Conservation (phyloP, 257 asterid genomes). For the Ehretia macrophylla region DNA sequence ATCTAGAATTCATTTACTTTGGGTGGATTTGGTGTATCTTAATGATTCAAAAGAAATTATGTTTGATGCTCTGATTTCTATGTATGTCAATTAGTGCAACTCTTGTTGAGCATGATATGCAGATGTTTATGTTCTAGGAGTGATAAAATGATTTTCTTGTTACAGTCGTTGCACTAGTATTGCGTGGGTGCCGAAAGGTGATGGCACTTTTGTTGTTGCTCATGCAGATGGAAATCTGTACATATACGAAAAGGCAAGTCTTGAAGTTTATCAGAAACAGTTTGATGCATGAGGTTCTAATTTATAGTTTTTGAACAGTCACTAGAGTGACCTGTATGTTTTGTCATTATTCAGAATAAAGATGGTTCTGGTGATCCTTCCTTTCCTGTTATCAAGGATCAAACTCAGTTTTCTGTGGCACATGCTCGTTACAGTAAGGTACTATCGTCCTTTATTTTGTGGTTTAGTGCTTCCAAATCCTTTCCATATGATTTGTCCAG, state of each 20-base stretch:
- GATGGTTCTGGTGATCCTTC: conserved; percentile 96
- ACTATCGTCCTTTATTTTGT: conserved; percentile 11
- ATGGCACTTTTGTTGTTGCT: conserved; percentile 84
- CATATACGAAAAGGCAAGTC: conserved; percentile 90
- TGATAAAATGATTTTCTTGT: conserved; percentile 1
- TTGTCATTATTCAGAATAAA: conserved; percentile 54
- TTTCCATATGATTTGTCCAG: background rate
- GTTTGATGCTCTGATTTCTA: too few relatives aligned
- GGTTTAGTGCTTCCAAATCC: background rate
- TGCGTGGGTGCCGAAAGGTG: conserved; percentile 93
- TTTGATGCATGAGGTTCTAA: background rate
- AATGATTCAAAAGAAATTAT: too few relatives aligned
- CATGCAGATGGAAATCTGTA: conserved; percentile 94
- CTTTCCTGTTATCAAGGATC: conserved; percentile 90
- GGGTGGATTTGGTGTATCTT: too few relatives aligned
- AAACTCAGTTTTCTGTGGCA: conserved; percentile 83
- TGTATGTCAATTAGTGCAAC: too few relatives aligned
- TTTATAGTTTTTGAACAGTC: background rate
- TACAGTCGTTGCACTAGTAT: conserved; percentile 86
- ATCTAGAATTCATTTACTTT: too few relatives aligned
- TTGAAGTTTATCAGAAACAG: conserved; percentile 5
- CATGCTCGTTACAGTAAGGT: conserved; percentile 99
- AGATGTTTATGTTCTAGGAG: background rate
- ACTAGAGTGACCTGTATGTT: background rate
- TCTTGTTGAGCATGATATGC: too few relatives aligned